Base-by-base conservation (phyloP, 2,329 filamentous ascomycete genomes). In the Colletotrichum spaethianum region DNA sequence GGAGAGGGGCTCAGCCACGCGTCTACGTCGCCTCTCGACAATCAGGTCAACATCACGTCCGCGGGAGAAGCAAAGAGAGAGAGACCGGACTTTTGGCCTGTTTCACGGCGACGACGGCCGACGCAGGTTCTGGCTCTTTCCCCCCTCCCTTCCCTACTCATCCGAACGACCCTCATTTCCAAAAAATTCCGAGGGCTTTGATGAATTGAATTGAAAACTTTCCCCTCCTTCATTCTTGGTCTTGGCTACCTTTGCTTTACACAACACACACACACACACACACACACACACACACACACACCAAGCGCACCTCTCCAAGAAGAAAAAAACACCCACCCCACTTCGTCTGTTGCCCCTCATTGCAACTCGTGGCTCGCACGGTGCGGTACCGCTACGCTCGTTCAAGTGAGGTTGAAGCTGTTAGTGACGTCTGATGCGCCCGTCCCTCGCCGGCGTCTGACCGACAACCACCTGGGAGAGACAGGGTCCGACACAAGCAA, bases 1-100 rank as follows among this genome's bases (percentile, higher is more conserved):
- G 67, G 70, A 63, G 31, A 20, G 48, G 57, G 61, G 36, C 70
- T 73, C 46, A 73, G 70, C 70, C 70, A 71, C 67, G 33, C 53
- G 61, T 73, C 56, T 62, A 67, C 70, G 65, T 63, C 36, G 65
- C 57, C 65, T 67, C 33, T 48, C 16, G 12, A 42, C 9, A 23
- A 44, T 28, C 23, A 16, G 5, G 11, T 23, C 50, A 33, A 44
- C 50, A 48, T 40, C 33, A 20, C 28, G 20, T 52, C 11, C 33
- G n/a, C 63, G 26, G 12, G 36, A 44, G 40, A 50, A 31, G 26
- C 33, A 40, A 14, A 9, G 55, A n/a, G 33, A 23, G 33, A 12
- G 31, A 56, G 26, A n/a, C 40, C 42, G 33, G 52, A 42, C 33
- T 26, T 40, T 40, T 52, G 16, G 12, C 57, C 57, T 28, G 16